These are phyloP conservation scores for Candida krabiensis DNA, from an alignment of 805 yeast genomes.

Conservation along the genomic window DNA sequence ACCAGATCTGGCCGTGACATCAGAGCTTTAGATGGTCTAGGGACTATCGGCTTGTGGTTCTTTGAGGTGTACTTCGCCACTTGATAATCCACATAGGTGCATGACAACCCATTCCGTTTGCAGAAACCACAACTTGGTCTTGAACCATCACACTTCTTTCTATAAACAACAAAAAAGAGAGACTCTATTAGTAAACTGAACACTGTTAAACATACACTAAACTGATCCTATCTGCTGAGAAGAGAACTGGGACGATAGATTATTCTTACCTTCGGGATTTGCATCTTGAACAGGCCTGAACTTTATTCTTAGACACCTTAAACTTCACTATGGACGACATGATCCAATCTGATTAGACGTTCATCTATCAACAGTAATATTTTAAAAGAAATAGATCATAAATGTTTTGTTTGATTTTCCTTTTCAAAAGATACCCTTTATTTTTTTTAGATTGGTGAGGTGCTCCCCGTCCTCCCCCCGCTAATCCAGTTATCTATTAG, in stretches of 20 bases:
- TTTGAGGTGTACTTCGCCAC: background rate
- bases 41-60: background rate
- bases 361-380: too few species aligned
- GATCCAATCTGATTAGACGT: too few species aligned
- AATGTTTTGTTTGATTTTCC: too few species aligned
- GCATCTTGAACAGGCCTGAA: background rate
- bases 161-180: background rate
- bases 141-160: conserved; percentile 8
- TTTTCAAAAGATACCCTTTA: too few species aligned
- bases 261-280: background rate
- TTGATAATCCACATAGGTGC: conserved; percentile 4
- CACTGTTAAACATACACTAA: too few species aligned
- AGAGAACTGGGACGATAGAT: background rate
- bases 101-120: conserved; percentile 1
- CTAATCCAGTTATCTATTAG: too few species aligned
- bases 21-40: background rate
- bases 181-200: background rate
- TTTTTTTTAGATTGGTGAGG: too few species aligned
- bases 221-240: too few species aligned
- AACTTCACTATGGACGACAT: conserved; percentile 4
- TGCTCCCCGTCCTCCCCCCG: too few species aligned
- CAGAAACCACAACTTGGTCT: conserved; percentile 7
- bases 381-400: too few species aligned
- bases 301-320: conserved; percentile 10
- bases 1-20: background rate